Conservation (phyloP, 2,329 filamentous ascomycete species). For the Aspergillus japonicus region DNA sequence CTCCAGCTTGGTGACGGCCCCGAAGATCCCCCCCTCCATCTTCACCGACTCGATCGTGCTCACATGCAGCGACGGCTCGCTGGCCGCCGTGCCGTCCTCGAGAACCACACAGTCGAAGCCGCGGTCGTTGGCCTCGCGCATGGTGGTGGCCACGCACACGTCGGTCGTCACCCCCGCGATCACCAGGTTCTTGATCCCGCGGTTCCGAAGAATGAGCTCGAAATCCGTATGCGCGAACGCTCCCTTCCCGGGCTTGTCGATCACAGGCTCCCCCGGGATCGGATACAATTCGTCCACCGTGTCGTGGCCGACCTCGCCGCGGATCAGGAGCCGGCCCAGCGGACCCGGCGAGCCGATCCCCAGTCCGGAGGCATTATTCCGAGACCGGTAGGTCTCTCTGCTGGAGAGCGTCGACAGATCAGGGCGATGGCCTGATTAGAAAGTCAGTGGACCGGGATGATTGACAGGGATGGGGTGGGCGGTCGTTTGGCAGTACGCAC, state of each 20-base stretch:
- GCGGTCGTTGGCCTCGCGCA: slow-evolving; percentile 57
- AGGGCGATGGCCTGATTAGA: slow-evolving; percentile 44
- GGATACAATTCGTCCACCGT: slow-evolving; percentile 56
- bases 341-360: slow-evolving; percentile 55
- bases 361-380: slow-evolving; percentile 51
- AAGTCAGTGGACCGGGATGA: slow-evolving; percentile 13
- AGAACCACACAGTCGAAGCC: slow-evolving; percentile 55
- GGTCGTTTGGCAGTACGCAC: slow-evolving; percentile 21
- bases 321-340: slow-evolving; percentile 57
- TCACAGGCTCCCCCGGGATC: slow-evolving; percentile 48
- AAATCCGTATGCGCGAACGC: slow-evolving; percentile 57
- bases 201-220: slow-evolving; percentile 51
- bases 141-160: slow-evolving; percentile 56
- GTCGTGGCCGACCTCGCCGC: slow-evolving; percentile 59
- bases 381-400: slow-evolving; percentile 55
- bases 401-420: slow-evolving; percentile 57
- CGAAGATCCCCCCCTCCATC: slow-evolving; percentile 50
- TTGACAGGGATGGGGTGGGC: background rate
- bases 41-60: slow-evolving; percentile 46
- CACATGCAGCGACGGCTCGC: slow-evolving; percentile 41
- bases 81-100: slow-evolving; percentile 50
- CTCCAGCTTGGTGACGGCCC: slow-evolving; percentile 39
- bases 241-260: slow-evolving; percentile 56
- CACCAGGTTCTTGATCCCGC: slow-evolving; percentile 54
- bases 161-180: slow-evolving; percentile 57